These are phyloP conservation scores for Lentinula lateritia DNA, from an alignment of 768 basidiomycete species.

Conservation along the genomic window DNA sequence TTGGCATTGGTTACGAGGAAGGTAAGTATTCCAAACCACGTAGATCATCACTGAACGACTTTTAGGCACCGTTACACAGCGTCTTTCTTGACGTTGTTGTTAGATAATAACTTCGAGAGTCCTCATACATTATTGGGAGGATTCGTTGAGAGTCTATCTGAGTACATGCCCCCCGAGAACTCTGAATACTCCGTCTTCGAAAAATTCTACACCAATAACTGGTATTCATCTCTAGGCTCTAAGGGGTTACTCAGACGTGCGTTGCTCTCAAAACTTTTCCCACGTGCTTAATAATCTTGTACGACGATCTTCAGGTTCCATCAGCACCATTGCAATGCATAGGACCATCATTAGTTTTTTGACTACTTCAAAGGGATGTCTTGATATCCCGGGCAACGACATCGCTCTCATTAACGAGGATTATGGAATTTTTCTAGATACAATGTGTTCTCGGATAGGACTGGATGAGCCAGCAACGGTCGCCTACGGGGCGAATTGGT, in stretches of 20 bases:
- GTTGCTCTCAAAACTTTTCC: background rate
- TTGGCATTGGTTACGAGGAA: slow-evolving; percentile 12
- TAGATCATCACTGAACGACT: no score
- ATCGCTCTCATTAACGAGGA: background rate
- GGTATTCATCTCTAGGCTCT: background rate
- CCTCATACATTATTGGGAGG: background rate
- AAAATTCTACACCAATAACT: background rate
- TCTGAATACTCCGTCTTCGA: background rate
- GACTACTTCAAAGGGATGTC: background rate
- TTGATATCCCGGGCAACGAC: background rate
- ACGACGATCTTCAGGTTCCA: background rate
- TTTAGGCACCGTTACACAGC: background rate
- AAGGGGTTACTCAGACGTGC: background rate
- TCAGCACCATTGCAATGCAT: background rate
- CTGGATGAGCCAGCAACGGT: background rate
- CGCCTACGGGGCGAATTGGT: background rate
- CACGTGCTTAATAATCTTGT: background rate
- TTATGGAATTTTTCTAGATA: background rate
- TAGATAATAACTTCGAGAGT: background rate
- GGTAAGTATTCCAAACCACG: background rate
- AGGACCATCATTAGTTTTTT: background rate
- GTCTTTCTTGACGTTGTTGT: background rate
- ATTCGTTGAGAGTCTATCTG: background rate
- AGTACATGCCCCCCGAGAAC: background rate
- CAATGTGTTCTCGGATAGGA: background rate